phyloP scores from a whole-genome alignment of 306 rosid genomes.

The Glycyrrhiza uralensis region DNA sequence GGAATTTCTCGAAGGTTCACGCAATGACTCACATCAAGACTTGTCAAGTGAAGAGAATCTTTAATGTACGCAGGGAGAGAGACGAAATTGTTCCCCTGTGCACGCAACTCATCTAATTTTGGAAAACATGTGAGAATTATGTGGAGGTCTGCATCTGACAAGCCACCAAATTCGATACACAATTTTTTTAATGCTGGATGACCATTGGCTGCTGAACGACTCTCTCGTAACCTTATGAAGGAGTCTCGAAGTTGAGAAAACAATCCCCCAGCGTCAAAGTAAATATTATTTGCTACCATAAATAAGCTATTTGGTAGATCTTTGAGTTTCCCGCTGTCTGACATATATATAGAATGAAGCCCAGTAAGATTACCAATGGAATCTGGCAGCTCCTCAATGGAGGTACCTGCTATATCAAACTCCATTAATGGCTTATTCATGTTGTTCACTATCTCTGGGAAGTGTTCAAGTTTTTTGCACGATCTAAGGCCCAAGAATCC shows the following conservation, averaged over 20 bases:
- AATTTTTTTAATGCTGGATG: background rate
- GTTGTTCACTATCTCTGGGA: background rate
- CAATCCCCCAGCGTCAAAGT: background rate
- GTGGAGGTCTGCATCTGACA: slow-evolving; percentile 16
- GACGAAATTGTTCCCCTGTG: background rate
- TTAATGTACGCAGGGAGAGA: slow-evolving; percentile 20
- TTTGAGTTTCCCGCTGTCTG: background rate
- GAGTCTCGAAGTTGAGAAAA: background rate
- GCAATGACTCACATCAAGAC: background rate
- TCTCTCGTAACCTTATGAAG: background rate
- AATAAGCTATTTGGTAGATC: slow-evolving; percentile 9
- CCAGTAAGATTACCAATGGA: slow-evolving; percentile 1
- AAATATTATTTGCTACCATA: background rate
- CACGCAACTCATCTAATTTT: background rate
- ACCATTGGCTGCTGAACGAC: too few relatives aligned
- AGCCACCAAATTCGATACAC: background rate
- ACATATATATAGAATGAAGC: background rate
- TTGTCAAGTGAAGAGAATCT: background rate
- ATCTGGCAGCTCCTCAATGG: background rate
- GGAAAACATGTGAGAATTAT: background rate
- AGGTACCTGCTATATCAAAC: background rate
- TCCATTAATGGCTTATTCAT: slow-evolving; percentile 15
- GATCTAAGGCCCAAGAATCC: background rate
- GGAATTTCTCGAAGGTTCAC: background rate
- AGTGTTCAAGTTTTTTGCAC: background rate